Evolutionary conservation across 225 moss, liverwort and hornwort genomes (phyloP).

Genomic region (Lunularia cruciata): DNA sequence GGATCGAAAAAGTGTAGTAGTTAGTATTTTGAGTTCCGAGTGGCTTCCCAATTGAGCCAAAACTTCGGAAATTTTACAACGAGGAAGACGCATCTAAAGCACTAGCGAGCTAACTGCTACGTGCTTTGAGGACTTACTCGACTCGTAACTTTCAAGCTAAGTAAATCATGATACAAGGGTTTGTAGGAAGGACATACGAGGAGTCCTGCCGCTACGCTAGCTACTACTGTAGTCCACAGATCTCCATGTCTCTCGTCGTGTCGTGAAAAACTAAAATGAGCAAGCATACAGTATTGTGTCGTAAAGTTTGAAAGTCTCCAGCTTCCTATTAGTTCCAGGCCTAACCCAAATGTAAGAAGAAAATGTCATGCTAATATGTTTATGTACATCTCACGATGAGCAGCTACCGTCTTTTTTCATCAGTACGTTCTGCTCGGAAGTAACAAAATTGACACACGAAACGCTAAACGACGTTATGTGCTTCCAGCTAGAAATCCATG

Average conservation of each 20-base stretch:
- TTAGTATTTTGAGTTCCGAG: slow-evolving; percentile 19
- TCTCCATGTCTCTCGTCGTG: background rate
- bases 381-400: slow-evolving; percentile 24
- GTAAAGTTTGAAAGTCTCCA: background rate
- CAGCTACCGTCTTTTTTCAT: background rate
- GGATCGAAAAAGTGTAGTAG: slow-evolving; percentile 10
- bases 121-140: slow-evolving; percentile 1
- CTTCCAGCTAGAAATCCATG: slow-evolving; percentile 6
- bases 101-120: background rate
- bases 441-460: slow-evolving; percentile 31
- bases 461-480: slow-evolving; percentile 16
- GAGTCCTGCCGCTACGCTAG: no score
- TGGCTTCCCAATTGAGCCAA: slow-evolving; percentile 24
- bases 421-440: background rate
- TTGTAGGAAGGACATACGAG: background rate
- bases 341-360: slow-evolving; percentile 2
- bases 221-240: background rate
- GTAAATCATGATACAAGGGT: slow-evolving; percentile 16
- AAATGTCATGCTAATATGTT: background rate
- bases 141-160: background rate
- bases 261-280: slow-evolving; percentile 2
- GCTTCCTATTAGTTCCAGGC: slow-evolving; percentile 14
- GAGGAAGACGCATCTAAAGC: slow-evolving; percentile 1
- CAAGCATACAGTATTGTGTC: background rate
- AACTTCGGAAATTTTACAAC: slow-evolving; percentile 28